Base-by-base conservation (phyloP, 345 rosid species). In the Diplotaxis tenuifolia region DNA sequence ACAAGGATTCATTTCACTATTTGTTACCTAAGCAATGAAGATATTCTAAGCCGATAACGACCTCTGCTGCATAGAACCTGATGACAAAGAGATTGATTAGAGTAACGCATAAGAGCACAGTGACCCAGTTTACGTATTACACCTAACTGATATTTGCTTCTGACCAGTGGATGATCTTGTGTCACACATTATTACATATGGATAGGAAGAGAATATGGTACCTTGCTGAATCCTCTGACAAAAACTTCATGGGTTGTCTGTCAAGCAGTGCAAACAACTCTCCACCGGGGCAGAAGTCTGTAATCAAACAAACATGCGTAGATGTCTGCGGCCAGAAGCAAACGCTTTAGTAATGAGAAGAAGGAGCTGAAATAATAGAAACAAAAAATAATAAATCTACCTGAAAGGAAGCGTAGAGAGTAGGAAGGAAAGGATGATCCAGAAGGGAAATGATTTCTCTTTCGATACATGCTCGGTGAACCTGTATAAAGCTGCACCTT, bases 1-100 rank as follows among this genome's bases (percentile, higher is more conserved):
- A 53, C 54, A 36, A 56, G 34, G 38, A 29, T 62, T 74, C 36
- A 50, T 8, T 18, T 66, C 2, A 8, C 28, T 12, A 12, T 60
- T 32, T 53, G 66, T 36, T 85, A 94, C 98, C 98, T 83, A 95
- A 84, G 85, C 96, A 95, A 53, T 95, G 99, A 77, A 95, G 96
- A 81, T 95, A 95, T 78, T 95, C 99, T 83, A 95, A 80, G 70
- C 89, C 86, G 71, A 87, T 81, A 55, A 89, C 87, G 9, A 95
- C 96, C 82, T 95, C 97, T 32, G 97, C 97, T 45, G 87, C 96
- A 71, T 86, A 95, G 82, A 95, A 95, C 89, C 99, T 95, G 89
- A 62, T 74, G 66, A 78, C 18, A 49, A 9, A 18, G 42, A 31
- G 58, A 47, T 7, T 6, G 2, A 7, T 15, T 40, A 20, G 25